Percentiles rank a stretch among this genome's conserved stretches.
phyloP scores from a whole-genome alignment of 2,329 filamentous ascomycete genomes.

The Lasiodiplodia hormozganensis region DNA sequence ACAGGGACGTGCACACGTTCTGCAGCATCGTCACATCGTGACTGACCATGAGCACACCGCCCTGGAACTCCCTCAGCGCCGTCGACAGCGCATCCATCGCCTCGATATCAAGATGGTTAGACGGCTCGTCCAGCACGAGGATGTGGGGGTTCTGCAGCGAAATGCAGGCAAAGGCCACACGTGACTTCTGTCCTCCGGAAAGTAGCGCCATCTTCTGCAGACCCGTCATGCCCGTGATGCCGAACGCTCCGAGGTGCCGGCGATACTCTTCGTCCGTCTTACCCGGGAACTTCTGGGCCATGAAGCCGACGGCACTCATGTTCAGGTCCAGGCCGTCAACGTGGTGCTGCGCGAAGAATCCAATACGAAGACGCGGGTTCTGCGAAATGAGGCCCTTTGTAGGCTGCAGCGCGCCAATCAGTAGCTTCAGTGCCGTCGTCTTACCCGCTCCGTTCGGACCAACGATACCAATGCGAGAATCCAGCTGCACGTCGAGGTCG shows the following conservation, averaged over 20 bases:
- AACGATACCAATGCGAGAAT: slow-evolving; percentile 98
- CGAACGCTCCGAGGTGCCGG: slow-evolving; percentile 85
- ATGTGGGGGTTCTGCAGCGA: slow-evolving; percentile 95
- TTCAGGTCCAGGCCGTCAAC: slow-evolving; percentile 94
- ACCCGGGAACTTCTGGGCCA: slow-evolving; percentile 90
- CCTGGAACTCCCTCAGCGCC: slow-evolving; percentile 85
- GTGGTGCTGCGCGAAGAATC: slow-evolving; percentile 98
- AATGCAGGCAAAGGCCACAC: slow-evolving; percentile 97
- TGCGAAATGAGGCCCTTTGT: slow-evolving; percentile 83
- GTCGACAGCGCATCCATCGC: slow-evolving; percentile 95
- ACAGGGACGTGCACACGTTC: slow-evolving; percentile 91
- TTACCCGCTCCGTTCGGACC: slow-evolving; percentile 99
- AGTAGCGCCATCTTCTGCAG: slow-evolving; percentile 94
- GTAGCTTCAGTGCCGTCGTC: slow-evolving; percentile 96
- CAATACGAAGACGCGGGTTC: slow-evolving; percentile 85
- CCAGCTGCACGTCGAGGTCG: slow-evolving; percentile 94
- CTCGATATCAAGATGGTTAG: slow-evolving; percentile 98
- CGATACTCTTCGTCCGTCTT: slow-evolving; percentile 96
- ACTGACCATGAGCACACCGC: slow-evolving; percentile 96
- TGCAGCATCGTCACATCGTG: slow-evolving; percentile 99
- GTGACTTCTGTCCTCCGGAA: slow-evolving; percentile 97
- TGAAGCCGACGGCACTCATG: slow-evolving; percentile 90
- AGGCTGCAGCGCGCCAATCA: slow-evolving; percentile 83
- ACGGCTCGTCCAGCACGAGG: slow-evolving; percentile 96
- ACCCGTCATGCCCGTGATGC: slow-evolving; percentile 90